A percentile compares a stretch with the other conserved stretches of the same genome.
Evolutionary conservation across 257 asterid genomes (phyloP).

Genomic region (Nicotiana tabacum): DNA sequence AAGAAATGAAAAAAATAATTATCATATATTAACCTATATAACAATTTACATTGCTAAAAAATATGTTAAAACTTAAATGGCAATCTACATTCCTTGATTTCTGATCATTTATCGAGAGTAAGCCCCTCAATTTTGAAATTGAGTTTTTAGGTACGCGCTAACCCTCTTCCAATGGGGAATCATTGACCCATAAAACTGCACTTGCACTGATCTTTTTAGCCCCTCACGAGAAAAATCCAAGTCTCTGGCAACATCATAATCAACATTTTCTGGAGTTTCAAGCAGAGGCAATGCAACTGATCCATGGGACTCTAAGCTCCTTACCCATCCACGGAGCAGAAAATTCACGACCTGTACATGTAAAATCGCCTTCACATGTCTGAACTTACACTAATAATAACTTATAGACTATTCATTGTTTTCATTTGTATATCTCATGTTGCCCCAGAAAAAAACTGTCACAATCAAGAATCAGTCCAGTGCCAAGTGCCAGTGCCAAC

Average conservation of each 20-base stretch:
- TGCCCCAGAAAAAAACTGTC: neutral
- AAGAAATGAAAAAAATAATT: neutral
- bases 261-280: conserved; percentile 31
- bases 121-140: conserved; percentile 9
- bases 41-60: neutral
- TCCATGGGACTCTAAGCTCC: conserved; percentile 58
- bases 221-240: conserved; percentile 51
- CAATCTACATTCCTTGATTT: neutral
- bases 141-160: conserved; percentile 37
- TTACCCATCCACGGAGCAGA: conserved; percentile 79
- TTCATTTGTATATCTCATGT: neutral
- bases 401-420: neutral
- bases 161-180: conserved; percentile 57
- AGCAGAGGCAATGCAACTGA: conserved; percentile 53
- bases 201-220: conserved; percentile 43
- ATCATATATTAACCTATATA: neutral
- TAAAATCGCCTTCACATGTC: neutral
- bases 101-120: neutral
- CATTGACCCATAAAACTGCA: conserved; percentile 53
- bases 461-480: neutral
- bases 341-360: conserved; percentile 67
- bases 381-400: neutral
- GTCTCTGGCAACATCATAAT: conserved; percentile 32
- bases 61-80: neutral
- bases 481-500: neutral